Conservation (phyloP, 73 alveolate genomes). For the Symbiodinium pilosum region DNA sequence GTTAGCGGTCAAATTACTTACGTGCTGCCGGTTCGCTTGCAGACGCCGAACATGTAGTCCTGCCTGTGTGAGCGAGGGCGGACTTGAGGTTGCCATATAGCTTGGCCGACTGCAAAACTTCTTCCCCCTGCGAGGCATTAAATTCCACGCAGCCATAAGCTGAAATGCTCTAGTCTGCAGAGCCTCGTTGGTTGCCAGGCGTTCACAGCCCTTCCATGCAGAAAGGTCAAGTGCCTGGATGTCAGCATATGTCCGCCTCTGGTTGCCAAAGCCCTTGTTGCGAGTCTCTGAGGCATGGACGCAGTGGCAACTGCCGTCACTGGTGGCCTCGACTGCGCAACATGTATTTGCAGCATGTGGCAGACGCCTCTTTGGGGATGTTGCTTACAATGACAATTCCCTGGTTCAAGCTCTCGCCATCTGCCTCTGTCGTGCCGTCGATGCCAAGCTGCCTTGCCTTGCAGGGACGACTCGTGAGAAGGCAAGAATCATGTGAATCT, state of each 20-base stretch:
- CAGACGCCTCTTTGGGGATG: too few species aligned
- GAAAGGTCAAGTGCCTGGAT: conserved; percentile 61
- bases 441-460: too few species aligned
- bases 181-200: conserved; percentile 92
- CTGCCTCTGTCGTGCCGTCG: too few species aligned
- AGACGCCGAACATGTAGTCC: background rate
- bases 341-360: background rate
- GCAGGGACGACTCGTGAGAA: too few species aligned
- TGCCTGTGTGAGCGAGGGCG: conserved; percentile 56
- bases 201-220: conserved; percentile 94
- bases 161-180: background rate
- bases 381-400: too few species aligned
- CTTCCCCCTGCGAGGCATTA: conserved; percentile 32
- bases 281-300: background rate
- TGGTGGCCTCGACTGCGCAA: background rate
- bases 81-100: conserved; percentile 49
- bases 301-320: background rate
- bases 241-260: too few species aligned
- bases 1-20: too few species aligned
- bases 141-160: background rate
- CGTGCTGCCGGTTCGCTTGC: too few species aligned
- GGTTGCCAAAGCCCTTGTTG: background rate
- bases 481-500: too few species aligned
- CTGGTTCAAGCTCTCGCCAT: too few species aligned
- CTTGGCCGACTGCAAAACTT: conserved; percentile 57